Evolutionary conservation across 2,329 filamentous ascomycete species (phyloP).

Genomic region (Verticillium zaregamsianum): DNA sequence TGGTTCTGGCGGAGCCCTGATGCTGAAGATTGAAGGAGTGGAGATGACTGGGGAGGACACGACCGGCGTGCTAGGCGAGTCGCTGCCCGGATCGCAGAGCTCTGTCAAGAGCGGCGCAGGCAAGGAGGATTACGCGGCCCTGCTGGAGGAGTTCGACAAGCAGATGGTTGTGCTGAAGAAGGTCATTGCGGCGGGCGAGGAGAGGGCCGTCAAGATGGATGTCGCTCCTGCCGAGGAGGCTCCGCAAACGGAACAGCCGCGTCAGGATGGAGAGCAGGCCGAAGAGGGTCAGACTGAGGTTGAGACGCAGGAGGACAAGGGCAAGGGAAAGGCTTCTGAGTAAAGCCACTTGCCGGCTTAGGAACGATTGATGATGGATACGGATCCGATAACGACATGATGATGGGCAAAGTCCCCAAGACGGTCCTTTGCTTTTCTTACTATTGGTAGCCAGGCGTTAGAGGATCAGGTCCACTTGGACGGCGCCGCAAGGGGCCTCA

Average conservation of each 20-base stretch:
- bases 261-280: background rate
- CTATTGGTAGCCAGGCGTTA: conserved; percentile 1
- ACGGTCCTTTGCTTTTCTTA: background rate
- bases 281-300: background rate
- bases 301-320: background rate
- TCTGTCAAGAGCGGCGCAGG: conserved; percentile 21
- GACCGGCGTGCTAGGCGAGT: conserved; percentile 15
- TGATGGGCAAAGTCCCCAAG: background rate
- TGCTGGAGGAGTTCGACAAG: conserved; percentile 54
- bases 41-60: conserved; percentile 21
- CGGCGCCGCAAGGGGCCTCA: background rate
- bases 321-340: background rate
- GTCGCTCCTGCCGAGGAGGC: background rate
- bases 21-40: conserved; percentile 60
- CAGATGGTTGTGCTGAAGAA: conserved; percentile 51
- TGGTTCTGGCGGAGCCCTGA: conserved; percentile 38
- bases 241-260: background rate
- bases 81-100: conserved; percentile 18
- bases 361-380: background rate
- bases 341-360: background rate
- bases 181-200: conserved; percentile 48
- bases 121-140: conserved; percentile 43
- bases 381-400: background rate
- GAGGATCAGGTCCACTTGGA: background rate
- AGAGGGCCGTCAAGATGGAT: conserved; percentile 6